These are phyloP conservation scores for Emergomyces pasteurianus DNA, from an alignment of 2,329 filamentous ascomycete genomes.

Conservation along the genomic window DNA sequence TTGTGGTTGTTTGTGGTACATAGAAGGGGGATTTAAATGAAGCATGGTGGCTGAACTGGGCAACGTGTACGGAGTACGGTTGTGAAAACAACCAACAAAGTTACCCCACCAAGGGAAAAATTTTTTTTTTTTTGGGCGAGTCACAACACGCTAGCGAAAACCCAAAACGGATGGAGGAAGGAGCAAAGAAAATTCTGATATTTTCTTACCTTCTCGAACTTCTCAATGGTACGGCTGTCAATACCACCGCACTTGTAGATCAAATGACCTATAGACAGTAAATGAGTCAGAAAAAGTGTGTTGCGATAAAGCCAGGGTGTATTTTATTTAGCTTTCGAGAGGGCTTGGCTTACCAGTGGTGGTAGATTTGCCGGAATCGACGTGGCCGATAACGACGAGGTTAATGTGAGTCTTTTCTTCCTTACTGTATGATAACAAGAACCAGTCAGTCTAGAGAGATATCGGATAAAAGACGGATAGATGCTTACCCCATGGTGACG, in stretches of 20 bases:
- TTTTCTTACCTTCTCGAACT: constrained; percentile 95
- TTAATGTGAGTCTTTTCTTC: constrained; percentile 93
- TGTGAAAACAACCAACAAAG: not conserved
- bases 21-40: too few species aligned
- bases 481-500: constrained; percentile 51
- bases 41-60: not conserved
- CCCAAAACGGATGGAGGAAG: constrained; percentile 14
- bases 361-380: constrained; percentile 98
- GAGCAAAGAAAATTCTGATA: constrained; percentile 11
- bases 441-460: not conserved
- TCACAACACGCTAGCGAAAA: not conserved
- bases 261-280: constrained; percentile 58
- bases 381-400: constrained; percentile 98
- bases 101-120: not conserved
- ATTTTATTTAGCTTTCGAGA: constrained; percentile 13
- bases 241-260: constrained; percentile 99
- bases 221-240: constrained; percentile 99
- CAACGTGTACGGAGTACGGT: too few species aligned
- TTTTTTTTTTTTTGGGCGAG: not conserved
- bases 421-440: constrained; percentile 52
- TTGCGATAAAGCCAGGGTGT: not conserved
- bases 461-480: constrained; percentile 10
- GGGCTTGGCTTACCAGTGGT: constrained; percentile 62
- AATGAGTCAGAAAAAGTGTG: not conserved
- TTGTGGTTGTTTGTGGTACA: not conserved